phyloP scores from a whole-genome alignment of 129 eudicot genomes.

The Logfia minima region DNA sequence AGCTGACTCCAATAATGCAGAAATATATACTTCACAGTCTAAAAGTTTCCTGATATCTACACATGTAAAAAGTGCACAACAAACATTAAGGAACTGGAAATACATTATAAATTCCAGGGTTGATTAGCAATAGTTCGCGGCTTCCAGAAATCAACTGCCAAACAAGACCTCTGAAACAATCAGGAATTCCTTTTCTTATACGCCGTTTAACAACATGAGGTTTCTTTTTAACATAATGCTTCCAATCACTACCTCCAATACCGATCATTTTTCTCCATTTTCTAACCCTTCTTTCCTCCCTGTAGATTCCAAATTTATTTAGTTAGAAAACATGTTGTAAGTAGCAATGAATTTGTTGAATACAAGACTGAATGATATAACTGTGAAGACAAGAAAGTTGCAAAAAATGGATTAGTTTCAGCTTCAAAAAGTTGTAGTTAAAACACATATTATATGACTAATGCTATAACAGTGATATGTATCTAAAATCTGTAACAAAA shows the following conservation, averaged over 20 bases:
- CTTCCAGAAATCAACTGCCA: constrained; percentile 86
- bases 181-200: constrained; percentile 84
- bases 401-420: too few species aligned
- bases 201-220: constrained; percentile 78
- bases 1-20: too few species aligned
- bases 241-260: constrained; percentile 89
- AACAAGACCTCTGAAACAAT: constrained; percentile 84
- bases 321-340: neutral
- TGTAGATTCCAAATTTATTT: constrained; percentile 14
- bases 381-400: too few species aligned
- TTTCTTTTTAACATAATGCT: constrained; percentile 68
- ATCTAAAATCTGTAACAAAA: too few species aligned
- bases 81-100: neutral
- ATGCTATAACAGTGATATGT: too few species aligned
- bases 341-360: too few species aligned
- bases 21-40: neutral
- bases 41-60: neutral
- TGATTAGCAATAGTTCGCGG: constrained; percentile 77
- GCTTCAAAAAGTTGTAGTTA: too few species aligned
- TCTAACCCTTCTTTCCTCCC: constrained; percentile 77
- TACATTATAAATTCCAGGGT: constrained; percentile 88
- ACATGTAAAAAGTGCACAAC: neutral
- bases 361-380: too few species aligned
- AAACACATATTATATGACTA: too few species aligned
- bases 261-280: constrained; percentile 92